Percentiles rank a stretch among this genome's conserved stretches.
Evolutionary conservation across 2,329 filamentous ascomycete species (phyloP).

Genomic region (Beauveria sp.): DNA sequence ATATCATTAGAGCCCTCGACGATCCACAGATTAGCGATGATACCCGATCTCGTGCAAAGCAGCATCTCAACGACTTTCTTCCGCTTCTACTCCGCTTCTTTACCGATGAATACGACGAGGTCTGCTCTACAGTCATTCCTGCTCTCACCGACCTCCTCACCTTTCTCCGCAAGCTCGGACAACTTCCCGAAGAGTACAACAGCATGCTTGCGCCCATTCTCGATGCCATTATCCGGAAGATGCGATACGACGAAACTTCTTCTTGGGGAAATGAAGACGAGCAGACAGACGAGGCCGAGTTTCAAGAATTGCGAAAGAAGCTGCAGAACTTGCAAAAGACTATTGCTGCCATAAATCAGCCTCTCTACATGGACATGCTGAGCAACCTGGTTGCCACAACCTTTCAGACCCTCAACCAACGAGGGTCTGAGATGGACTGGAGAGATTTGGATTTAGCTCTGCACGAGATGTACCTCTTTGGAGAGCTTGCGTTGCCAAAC

Average conservation of each 20-base stretch:
- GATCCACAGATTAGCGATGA: constrained; percentile 52
- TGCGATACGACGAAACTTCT: constrained; percentile 94
- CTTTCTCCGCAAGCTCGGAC: constrained; percentile 74
- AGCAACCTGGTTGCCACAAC: constrained; percentile 83
- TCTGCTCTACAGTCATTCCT: constrained; percentile 92
- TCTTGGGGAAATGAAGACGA: constrained; percentile 92
- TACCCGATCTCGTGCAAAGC: constrained; percentile 67
- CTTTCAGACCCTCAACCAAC: constrained; percentile 70
- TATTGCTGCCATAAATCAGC: constrained; percentile 81
- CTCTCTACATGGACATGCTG: constrained; percentile 79
- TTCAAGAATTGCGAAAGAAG: constrained; percentile 85
- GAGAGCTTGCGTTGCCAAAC: constrained; percentile 84
- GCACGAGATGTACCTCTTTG: constrained; percentile 92
- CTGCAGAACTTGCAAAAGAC: constrained; percentile 88
- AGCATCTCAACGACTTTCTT: constrained; percentile 74
- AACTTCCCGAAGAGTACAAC: constrained; percentile 67
- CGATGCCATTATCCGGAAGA: constrained; percentile 87
- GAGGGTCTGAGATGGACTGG: constrained; percentile 77
- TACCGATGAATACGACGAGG: constrained; percentile 94
- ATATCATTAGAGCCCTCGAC: constrained; percentile 82
- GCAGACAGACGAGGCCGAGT: constrained; percentile 93
- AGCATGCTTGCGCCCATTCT: constrained; percentile 80
- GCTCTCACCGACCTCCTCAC: constrained; percentile 87
- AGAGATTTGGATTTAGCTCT: constrained; percentile 88
- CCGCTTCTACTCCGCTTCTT: constrained; percentile 89